Evolutionary conservation across 2,329 filamentous ascomycete species (phyloP), one percentile per base, ranked within the genome.

Genomic region (Phialophora expanda): DNA sequence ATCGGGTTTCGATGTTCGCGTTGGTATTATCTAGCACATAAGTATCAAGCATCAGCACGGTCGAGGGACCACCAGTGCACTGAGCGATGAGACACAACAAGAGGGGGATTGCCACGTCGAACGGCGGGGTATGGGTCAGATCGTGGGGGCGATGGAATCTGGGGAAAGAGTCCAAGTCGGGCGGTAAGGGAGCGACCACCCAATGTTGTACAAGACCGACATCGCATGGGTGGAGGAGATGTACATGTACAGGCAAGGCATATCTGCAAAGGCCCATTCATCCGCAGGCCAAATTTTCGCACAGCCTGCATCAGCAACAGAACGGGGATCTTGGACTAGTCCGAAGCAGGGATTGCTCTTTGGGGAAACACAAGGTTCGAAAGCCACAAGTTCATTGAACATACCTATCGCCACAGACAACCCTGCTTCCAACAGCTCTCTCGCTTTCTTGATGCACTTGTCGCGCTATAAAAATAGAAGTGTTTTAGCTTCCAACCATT

Each of bases 11-110:
- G 11, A 83, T 76, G 78, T 96, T 90, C 32, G 93, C 87, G 76
- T 99, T 99, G n/a, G 95, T 98, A 77, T 97, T 98, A 78, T 99
- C 95, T 95, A 62, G 62, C 59, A 65, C 14, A 58, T 22, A 26
- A 41, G 28, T 14, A 9, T 22, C 32, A 58, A 34, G 14, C n/a
- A 56, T 64, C 14, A 64, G 48, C 61, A 66, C n/a, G 30, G 26
- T 38, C 32, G 9, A 28, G 58, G 12, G 28, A 34, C 28, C 41
- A 28, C 17, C 6, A 8, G 30, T 32, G 56, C 44, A 22, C n/a
- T 59, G 44, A 22, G 46, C 17, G 4, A 28, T 8, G 30, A 22
- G 11, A 20, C 30, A 59, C 7, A 9, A 28, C n/a, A 32, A 22
- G 9, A 20, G 46, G 26, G n/a, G 11, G 26, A 12, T 50, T 51